These are phyloP conservation scores for Pluteus cervinus DNA, from an alignment of 768 basidiomycete species.

Conservation along the genomic window DNA sequence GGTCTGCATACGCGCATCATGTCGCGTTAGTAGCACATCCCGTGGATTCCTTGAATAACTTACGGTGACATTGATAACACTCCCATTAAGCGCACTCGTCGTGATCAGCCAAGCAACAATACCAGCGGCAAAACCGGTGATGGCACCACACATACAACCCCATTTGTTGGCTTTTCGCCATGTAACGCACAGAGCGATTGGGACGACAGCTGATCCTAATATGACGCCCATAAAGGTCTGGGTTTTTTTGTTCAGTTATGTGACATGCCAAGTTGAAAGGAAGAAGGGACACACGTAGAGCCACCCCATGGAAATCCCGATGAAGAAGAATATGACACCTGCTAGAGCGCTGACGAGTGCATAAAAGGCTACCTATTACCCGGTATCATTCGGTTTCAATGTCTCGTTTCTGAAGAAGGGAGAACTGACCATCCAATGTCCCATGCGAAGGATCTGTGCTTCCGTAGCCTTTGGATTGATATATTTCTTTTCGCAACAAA, in stretches of 20 bases:
- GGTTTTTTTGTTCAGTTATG: not conserved
- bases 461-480: constrained; percentile 81
- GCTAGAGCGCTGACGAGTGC: constrained; percentile 79
- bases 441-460: constrained; percentile 59
- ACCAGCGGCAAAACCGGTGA: constrained; percentile 64
- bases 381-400: not conserved
- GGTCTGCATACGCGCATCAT: constrained; percentile 14
- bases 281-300: constrained; percentile 59
- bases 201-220: constrained; percentile 79
- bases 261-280: not conserved
- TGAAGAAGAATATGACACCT: constrained; percentile 82
- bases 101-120: constrained; percentile 83
- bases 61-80: constrained; percentile 65
- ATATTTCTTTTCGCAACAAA: constrained; percentile 45
- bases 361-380: constrained; percentile 52
- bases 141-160: constrained; percentile 73
- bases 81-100: constrained; percentile 62
- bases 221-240: constrained; percentile 88
- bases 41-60: constrained; percentile 13
- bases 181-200: constrained; percentile 80
- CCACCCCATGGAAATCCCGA: constrained; percentile 92
- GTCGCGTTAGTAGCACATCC: not conserved
- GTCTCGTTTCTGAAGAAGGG: not conserved
- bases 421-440: constrained; percentile 53
- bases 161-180: constrained; percentile 84